Base-by-base conservation (phyloP, 768 basidiomycete genomes). In the Podaxis pistillaris region DNA sequence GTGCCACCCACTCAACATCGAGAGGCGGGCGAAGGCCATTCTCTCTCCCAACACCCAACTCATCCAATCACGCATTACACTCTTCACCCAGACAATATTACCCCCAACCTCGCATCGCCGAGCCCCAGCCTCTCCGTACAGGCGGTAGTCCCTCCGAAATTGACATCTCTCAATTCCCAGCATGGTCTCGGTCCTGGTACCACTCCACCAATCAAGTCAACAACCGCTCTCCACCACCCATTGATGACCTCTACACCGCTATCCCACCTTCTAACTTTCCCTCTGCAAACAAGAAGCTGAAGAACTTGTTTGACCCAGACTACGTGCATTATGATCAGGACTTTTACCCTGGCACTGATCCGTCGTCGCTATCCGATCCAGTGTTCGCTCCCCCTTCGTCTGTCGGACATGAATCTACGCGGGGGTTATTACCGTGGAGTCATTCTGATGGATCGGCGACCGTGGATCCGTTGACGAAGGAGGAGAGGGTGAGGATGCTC, bases 401-500 rank as follows among this genome's bases (percentile, higher is more conserved):
- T 11, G 64, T 76, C 8, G 79, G 72, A 12, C 75, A 79, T 66
- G 74, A 75, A 6, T 81, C 82, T 15, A 71, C 73, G n/a, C 71
- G 81, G 8, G 75, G 79, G 40, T 65, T 81, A 2, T 74, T 87
- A 9, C 85, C 85, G 13, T 60, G 59, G 59, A 44, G 59, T 53
- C 59, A 60, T n/a, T 49, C 2, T 83, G 83, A 81, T 73, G 69
- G 40, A 69, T 68, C 41, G 19, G 30, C 74, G 7, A 65, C 68
- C 0, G 66, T 88, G 3, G 79, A 84, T 60, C 72, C 80, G 1
- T 71, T 78, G n/a, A 74, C 84, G 33, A 90, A 88, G 70, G 85
- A 86, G 70, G 88, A 89, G 66, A 80, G 88, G 17, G 78, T 89
- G 66, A 82, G 86, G 5, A 89, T 89, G 87, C 79, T 91, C 9